Conservation (phyloP, 2,329 filamentous ascomycete genomes). For the Hypoxylon rubiginosum region DNA sequence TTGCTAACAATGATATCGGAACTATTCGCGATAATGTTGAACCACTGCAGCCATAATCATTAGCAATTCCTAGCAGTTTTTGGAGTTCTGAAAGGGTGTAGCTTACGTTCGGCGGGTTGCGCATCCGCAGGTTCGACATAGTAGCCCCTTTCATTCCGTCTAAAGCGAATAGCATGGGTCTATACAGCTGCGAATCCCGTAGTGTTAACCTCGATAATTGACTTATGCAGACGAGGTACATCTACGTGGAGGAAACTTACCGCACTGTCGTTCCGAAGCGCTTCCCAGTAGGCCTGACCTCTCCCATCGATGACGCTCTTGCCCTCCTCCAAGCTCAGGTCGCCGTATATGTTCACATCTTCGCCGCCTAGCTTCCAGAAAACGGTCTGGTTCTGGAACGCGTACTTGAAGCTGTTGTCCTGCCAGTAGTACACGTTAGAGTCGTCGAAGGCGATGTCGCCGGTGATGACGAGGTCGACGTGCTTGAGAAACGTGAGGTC, state of each 20-base stretch:
- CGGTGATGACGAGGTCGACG: slow-evolving; percentile 71
- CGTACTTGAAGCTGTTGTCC: slow-evolving; percentile 71
- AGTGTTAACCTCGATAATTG: slow-evolving; percentile 22
- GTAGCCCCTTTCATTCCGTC: slow-evolving; percentile 69
- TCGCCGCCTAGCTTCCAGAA: slow-evolving; percentile 62
- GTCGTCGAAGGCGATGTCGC: slow-evolving; percentile 72
- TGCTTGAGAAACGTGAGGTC: slow-evolving; percentile 74
- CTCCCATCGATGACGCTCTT: slow-evolving; percentile 67
- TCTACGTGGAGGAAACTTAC: slow-evolving; percentile 18
- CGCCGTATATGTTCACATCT: slow-evolving; percentile 75
- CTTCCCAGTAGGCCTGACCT: slow-evolving; percentile 74
- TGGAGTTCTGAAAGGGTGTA: background rate
- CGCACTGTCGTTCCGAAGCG: slow-evolving; percentile 57
- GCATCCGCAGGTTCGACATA: slow-evolving; percentile 71
- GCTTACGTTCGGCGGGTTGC: slow-evolving; percentile 63
- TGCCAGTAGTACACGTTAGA: slow-evolving; percentile 77
- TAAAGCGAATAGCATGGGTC: slow-evolving; percentile 70
- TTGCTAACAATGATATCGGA: slow-evolving; percentile 73
- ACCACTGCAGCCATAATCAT: slow-evolving; percentile 64
- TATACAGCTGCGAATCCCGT: slow-evolving; percentile 57
- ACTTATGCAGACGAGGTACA: slow-evolving; percentile 1
- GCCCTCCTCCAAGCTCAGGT: slow-evolving; percentile 46
- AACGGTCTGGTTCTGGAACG: slow-evolving; percentile 73
- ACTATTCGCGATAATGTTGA: slow-evolving; percentile 75
- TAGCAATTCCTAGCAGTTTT: background rate